Percentiles rank a stretch among this genome's conserved stretches.
These are phyloP conservation scores for Euclidium syriacum DNA, from an alignment of 345 rosid species.

Conservation along the genomic window DNA sequence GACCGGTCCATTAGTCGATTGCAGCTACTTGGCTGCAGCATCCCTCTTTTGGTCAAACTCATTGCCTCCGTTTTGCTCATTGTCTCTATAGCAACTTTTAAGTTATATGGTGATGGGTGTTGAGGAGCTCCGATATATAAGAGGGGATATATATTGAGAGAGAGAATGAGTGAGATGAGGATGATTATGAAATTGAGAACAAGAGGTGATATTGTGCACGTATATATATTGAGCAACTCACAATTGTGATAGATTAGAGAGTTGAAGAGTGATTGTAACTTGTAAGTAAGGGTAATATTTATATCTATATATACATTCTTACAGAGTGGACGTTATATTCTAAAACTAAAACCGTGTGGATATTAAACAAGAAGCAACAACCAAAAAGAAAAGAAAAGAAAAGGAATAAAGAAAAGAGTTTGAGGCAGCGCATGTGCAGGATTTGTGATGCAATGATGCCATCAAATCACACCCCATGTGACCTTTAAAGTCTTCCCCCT, in stretches of 20 bases:
- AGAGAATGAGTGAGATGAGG: background rate
- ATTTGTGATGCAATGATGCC: slow-evolving; percentile 21
- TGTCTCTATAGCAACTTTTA: background rate
- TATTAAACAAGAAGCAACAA: slow-evolving; percentile 3
- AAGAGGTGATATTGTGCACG: background rate
- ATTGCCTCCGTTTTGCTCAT: slow-evolving; percentile 25
- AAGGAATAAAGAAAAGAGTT: slow-evolving; percentile 18
- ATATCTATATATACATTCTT: slow-evolving; percentile 11
- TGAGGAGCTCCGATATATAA: too few species aligned
- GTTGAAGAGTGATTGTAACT: slow-evolving; percentile 1
- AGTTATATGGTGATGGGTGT: background rate
- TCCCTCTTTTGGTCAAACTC: slow-evolving; percentile 18
- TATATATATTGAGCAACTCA: slow-evolving; percentile 14
- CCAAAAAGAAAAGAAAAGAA: background rate
- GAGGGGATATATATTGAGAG: too few species aligned
- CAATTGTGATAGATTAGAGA: background rate
- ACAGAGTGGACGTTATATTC: background rate
- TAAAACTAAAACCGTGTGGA: slow-evolving; percentile 28
- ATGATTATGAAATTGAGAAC: slow-evolving; percentile 16
- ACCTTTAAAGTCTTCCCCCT: slow-evolving; percentile 11
- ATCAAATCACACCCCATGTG: slow-evolving; percentile 33
- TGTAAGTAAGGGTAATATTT: background rate
- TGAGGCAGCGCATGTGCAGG: slow-evolving; percentile 32
- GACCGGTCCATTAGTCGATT: slow-evolving; percentile 13
- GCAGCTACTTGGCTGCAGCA: slow-evolving; percentile 19